Conservation (phyloP, 2,329 filamentous ascomycete genomes). For the Pezizomycotina sp. region DNA sequence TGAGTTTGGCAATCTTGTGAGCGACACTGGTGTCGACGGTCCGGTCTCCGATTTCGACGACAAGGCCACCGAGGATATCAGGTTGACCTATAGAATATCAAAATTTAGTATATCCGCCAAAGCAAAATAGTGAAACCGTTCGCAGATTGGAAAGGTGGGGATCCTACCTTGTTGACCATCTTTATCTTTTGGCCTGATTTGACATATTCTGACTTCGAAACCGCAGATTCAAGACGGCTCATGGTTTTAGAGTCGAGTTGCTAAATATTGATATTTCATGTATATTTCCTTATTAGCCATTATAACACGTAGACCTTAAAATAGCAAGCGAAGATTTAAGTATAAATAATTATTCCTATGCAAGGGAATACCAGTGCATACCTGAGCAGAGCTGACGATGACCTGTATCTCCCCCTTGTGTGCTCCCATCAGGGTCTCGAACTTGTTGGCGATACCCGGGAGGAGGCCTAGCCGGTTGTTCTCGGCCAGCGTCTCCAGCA, state of each 20-base stretch:
- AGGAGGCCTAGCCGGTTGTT: slow-evolving; percentile 88
- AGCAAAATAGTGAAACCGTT: neutral
- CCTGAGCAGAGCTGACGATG: slow-evolving; percentile 74
- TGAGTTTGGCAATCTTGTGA: slow-evolving; percentile 89
- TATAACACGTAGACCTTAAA: no score
- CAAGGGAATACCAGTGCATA: slow-evolving; percentile 40
- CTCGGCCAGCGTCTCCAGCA: slow-evolving; percentile 75
- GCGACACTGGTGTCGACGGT: slow-evolving; percentile 97
- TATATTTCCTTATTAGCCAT: no score
- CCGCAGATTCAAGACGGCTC: slow-evolving; percentile 66
- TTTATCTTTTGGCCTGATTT: slow-evolving; percentile 93
- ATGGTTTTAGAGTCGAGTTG: slow-evolving; percentile 77
- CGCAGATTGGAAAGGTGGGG: slow-evolving; percentile 1
- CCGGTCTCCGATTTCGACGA: slow-evolving; percentile 93
- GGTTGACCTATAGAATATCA: slow-evolving; percentile 51
- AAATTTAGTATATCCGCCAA: neutral
- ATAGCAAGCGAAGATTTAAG: no score
- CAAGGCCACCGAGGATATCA: slow-evolving; percentile 85
- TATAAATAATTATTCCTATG: no score
- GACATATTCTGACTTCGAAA: slow-evolving; percentile 77
- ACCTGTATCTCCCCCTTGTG: slow-evolving; percentile 86
- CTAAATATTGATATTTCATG: slow-evolving; percentile 36
- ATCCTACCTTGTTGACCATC: slow-evolving; percentile 67
- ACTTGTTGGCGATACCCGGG: slow-evolving; percentile 72
- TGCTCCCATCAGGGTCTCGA: slow-evolving; percentile 70